These are phyloP conservation scores for Pseudogymnoascus sp. DNA, from an alignment of 2,329 filamentous ascomycete genomes.

Conservation along the genomic window DNA sequence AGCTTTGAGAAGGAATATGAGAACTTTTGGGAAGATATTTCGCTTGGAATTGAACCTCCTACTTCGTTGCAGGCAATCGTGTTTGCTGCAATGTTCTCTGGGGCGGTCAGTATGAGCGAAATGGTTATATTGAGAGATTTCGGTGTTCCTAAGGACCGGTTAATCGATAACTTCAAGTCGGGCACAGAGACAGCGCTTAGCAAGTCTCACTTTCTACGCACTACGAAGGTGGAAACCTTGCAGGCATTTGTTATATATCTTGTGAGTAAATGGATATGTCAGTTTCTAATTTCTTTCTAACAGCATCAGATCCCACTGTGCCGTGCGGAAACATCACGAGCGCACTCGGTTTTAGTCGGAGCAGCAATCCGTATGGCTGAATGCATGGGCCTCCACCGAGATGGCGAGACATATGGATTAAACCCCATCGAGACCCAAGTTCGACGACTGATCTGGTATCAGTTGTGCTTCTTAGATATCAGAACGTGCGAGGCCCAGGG, in stretches of 20 bases:
- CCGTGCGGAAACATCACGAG: constrained; percentile 60
- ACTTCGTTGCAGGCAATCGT: constrained; percentile 58
- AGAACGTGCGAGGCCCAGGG: constrained; percentile 67
- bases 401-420: constrained; percentile 57
- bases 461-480: constrained; percentile 68
- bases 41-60: constrained; percentile 50
- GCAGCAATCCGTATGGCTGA: constrained; percentile 66
- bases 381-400: constrained; percentile 68
- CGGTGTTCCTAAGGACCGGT: constrained; percentile 44
- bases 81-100: constrained; percentile 61
- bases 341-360: constrained; percentile 63
- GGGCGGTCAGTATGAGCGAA: constrained; percentile 56
- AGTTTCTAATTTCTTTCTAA: background rate
- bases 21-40: constrained; percentile 55
- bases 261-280: constrained; percentile 35
- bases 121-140: constrained; percentile 42
- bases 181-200: constrained; percentile 59
- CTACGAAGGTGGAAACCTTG: constrained; percentile 63
- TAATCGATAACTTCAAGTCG: constrained; percentile 55
- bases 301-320: constrained; percentile 55
- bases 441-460: constrained; percentile 66
- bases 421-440: constrained; percentile 62
- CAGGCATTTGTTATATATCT: constrained; percentile 72
- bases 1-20: constrained; percentile 58
- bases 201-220: constrained; percentile 62